Evolutionary conservation across 2,329 filamentous ascomycete species (phyloP), one percentile per base, ranked within the genome.

Genomic region (Fusarium buharicum): DNA sequence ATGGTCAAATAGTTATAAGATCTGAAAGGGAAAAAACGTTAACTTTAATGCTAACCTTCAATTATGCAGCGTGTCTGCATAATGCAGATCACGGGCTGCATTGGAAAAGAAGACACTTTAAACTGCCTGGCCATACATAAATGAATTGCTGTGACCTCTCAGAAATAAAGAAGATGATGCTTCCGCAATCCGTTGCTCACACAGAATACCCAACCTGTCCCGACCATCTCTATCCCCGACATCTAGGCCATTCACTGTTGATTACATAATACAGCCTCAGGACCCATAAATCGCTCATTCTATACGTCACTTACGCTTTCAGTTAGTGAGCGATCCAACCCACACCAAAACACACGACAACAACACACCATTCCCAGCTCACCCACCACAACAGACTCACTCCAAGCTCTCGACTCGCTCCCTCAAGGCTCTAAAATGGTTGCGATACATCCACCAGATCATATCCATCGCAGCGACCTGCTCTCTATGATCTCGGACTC

Each of bases 401-500:
- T 31, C 33, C n/a, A 14, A 30, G 13, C 6, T 13, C 3, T 13
- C 8, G 22, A 24, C 22, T 24, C 22, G 22, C 22, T 16, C 17
- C 10, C 12, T 20, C 47, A 18, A 37, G 3, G 14, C 3, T 16
- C 7, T 5, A 43, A 14, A 4, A 60, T 60, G 57, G 55, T 60
- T 3, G 55, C 55, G 13, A 60, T 60, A 16, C 55, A 41, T n/a
- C 30, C 41, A 20, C 16, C 18, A 6, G 31, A 60, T 22, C 43
- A 50, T 39, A 50, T 33, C 12, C 18, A 31, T 3, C 55, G 36
- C 20, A 22, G n/a, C 41, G 70, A 70, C 50, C 43, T 33, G 18
- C 64, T 73, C 8, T 67, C 68, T 3, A 28, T 28, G 2, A 68
- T 81, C 16, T 77, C 80, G 0, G 76, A 79, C 48, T 72, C 72